phyloP scores from a whole-genome alignment of 441 rosid species.

The Pelargonium australe region DNA sequence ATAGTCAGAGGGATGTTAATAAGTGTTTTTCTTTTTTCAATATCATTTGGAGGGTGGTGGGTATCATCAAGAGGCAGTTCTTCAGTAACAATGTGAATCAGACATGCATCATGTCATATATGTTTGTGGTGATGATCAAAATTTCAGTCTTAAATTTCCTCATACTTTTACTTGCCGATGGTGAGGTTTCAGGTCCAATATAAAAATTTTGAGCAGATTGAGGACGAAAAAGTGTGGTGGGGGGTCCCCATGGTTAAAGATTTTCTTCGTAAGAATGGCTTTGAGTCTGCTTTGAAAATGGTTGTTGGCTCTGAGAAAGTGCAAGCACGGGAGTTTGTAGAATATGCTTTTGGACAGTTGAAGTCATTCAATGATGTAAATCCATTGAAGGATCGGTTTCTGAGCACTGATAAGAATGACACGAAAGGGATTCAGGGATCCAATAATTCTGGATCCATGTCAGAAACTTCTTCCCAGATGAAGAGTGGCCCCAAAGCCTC shows the following conservation, averaged over 20 bases:
- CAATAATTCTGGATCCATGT: conserved; percentile 15
- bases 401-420: conserved; percentile 23
- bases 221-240: conserved; percentile 82
- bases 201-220: conserved; percentile 70
- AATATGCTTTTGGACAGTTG: conserved; percentile 79
- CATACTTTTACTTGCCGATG: conserved; percentile 8
- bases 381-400: conserved; percentile 31
- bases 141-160: background rate
- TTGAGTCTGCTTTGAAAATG: conserved; percentile 56
- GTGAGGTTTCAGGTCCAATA: conserved; percentile 56
- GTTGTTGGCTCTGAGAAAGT: conserved; percentile 59
- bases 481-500: conserved; percentile 28
- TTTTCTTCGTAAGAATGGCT: conserved; percentile 53
- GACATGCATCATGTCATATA: background rate
- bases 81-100: background rate
- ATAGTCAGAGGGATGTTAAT: background rate
- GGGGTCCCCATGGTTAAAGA: conserved; percentile 61
- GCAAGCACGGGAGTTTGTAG: conserved; percentile 82
- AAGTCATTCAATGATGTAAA: conserved; percentile 61
- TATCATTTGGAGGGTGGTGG: background rate
- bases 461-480: conserved; percentile 31
- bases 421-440: conserved; percentile 25
- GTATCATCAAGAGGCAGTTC: background rate
- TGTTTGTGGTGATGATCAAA: background rate
- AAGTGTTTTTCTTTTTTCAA: background rate